Evolutionary conservation across 2,329 filamentous ascomycete genomes (phyloP).

Genomic region (Coniochaeta ligniaria): DNA sequence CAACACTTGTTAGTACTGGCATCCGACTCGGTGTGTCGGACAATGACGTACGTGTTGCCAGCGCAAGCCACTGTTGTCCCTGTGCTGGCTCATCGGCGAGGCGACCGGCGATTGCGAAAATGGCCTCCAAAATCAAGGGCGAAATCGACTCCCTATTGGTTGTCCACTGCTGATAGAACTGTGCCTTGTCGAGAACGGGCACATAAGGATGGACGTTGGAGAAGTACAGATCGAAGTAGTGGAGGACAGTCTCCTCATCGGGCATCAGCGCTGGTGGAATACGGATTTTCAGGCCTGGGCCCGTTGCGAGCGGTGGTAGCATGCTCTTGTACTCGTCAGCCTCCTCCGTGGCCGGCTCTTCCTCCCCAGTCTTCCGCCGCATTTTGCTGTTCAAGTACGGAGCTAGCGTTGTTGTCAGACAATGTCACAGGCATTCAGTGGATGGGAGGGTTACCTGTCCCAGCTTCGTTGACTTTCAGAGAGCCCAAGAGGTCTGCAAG

Average conservation of each 20-base stretch:
- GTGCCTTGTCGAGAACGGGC: constrained; percentile 74
- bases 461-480: constrained; percentile 79
- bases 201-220: constrained; percentile 86
- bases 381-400: constrained; percentile 71
- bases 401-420: constrained; percentile 38
- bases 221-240: constrained; percentile 90
- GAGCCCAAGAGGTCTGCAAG: constrained; percentile 77
- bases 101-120: constrained; percentile 83
- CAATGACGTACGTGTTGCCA: constrained; percentile 64
- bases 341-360: constrained; percentile 60
- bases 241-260: constrained; percentile 69
- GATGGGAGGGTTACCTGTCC: constrained; percentile 60
- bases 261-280: constrained; percentile 95
- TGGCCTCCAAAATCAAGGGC: constrained; percentile 78
- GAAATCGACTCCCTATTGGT: constrained; percentile 78
- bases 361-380: constrained; percentile 29
- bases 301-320: constrained; percentile 60
- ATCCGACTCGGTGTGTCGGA: background rate
- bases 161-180: constrained; percentile 88
- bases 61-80: constrained; percentile 86
- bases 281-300: constrained; percentile 69
- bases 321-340: constrained; percentile 65
- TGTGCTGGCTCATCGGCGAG: constrained; percentile 77
- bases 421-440: background rate
- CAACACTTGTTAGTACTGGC: constrained; percentile 17